Conservation (phyloP, 179 eudicot genomes). For the Nepenthes alata region DNA sequence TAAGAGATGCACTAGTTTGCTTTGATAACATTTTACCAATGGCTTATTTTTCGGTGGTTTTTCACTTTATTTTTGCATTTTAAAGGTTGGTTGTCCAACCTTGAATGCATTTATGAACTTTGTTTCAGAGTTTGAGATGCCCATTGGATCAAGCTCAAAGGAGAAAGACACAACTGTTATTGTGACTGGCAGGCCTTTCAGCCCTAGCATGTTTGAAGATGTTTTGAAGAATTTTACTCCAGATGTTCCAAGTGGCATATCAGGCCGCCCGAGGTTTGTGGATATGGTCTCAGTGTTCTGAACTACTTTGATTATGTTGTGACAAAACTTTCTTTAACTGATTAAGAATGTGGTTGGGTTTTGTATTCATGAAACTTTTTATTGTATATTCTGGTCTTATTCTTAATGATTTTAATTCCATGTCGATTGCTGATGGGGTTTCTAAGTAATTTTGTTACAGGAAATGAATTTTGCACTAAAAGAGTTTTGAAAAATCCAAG, state of each 20-base stretch:
- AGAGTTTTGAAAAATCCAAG: too few species aligned
- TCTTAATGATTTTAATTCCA: too few species aligned
- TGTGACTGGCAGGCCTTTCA: conserved; percentile 75
- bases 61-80: background rate
- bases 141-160: conserved; percentile 32
- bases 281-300: background rate
- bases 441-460: too few species aligned
- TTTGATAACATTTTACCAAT: background rate
- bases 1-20: conserved; percentile 2
- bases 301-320: background rate
- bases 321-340: too few species aligned
- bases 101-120: conserved; percentile 62
- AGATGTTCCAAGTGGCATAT: conserved; percentile 58
- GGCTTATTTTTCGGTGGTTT: background rate
- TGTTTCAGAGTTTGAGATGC: conserved; percentile 55
- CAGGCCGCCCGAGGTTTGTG: conserved; percentile 73
- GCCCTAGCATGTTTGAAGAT: conserved; percentile 69
- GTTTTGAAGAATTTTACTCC: conserved; percentile 81
- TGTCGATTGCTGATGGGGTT: too few species aligned
- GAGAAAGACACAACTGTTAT: conserved; percentile 33
- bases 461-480: too few species aligned
- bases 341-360: too few species aligned
- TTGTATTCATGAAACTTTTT: too few species aligned
- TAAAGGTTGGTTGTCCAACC: conserved; percentile 67
- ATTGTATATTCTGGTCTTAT: too few species aligned